Base-by-base conservation (phyloP, 2,329 filamentous ascomycete genomes). In the Ambrosiella beaveri region DNA sequence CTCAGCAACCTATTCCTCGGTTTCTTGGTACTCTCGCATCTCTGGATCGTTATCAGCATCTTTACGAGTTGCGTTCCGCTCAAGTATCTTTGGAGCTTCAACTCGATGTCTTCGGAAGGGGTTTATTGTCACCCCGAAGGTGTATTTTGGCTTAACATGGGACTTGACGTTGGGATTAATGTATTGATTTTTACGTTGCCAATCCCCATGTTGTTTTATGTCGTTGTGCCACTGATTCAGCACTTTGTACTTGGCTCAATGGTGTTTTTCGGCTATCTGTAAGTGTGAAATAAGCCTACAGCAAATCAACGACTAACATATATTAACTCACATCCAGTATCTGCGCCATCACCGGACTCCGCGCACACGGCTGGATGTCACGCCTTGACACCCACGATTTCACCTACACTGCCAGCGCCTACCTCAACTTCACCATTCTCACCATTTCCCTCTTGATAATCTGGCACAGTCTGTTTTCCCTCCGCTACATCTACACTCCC, bases 311-410 rank as follows among this genome's bases (percentile, higher is more conserved):
- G 15, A 5, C 13, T 53, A 15, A 15, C 17, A 56, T 35, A 7
- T 7, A 15, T 11, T 13, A 37, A 19, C 58, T 54, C 37, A 54
- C 49, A 11, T 7, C 13, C 63, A 71, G 69, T 39, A 68, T 71
- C 56, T 71, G 68, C 62, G 62, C 66, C 53, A 63, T 71, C 51
- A 68, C 69, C 2, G 62, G 66, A 38, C 52, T 70, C 54, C 67
- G 66, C 67, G 37, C 44, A 17, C 11, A 19, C 0, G 17, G 44
- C 39, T 58, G 56, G 54, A 56, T 59, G 35, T 54, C 58, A 12
- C 45, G 56, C 47, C 15, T 58, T n/a, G n/a, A 57, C 37, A 49
- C 51, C 41, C 52, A 37, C 38, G 54, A 61, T 49, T 36, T 57
- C 40, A 58, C 59, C 12, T 59, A 55, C 44, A 60, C 56, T 2